A percentile compares a stretch with the other conserved stretches of the same genome.
phyloP scores from a whole-genome alignment of 352 stramenopile species.

The Phytopythium delawarense region DNA sequence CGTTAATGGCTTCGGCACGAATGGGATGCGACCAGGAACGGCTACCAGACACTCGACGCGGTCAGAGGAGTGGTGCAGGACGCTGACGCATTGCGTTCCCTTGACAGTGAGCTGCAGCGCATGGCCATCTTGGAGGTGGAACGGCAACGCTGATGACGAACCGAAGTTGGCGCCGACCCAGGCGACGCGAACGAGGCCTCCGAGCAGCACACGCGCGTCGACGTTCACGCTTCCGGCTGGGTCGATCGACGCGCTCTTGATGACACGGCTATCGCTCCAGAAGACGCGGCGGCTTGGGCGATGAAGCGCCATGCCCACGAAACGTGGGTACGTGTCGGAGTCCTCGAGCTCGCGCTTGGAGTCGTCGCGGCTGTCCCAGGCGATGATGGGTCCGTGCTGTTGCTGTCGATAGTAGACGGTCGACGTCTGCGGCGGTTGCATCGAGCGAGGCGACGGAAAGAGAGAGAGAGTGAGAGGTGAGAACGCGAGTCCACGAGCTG shows the following conservation, averaged over 20 bases:
- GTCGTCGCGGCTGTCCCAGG: constrained; percentile 38
- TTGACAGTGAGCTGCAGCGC: constrained; percentile 37
- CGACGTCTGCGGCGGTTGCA: constrained; percentile 19
- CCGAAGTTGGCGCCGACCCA: constrained; percentile 65
- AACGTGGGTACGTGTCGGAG: constrained; percentile 35
- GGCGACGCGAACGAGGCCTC: constrained; percentile 33
- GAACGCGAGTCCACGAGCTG: not conserved
- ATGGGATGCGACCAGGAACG: constrained; percentile 24
- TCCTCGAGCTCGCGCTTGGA: constrained; percentile 27
- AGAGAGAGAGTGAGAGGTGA: not conserved
- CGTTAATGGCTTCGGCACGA: not conserved
- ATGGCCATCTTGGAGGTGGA: constrained; percentile 12
- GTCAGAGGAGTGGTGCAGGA: constrained; percentile 34
- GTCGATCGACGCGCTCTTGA: constrained; percentile 25
- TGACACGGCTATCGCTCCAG: constrained; percentile 53
- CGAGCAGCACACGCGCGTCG: constrained; percentile 25
- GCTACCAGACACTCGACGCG: constrained; percentile 57
- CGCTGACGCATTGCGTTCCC: constrained; percentile 32
- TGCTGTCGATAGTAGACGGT: constrained; percentile 65
- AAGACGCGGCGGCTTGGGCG: constrained; percentile 28
- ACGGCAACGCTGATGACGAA: not conserved
- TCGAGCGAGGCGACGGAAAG: not conserved
- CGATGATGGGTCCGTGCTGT: constrained; percentile 46
- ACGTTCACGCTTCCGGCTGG: not conserved
- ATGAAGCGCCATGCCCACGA: constrained; percentile 41